phyloP scores from a whole-genome alignment of 345 rosid species.

The Euclidium syriacum region DNA sequence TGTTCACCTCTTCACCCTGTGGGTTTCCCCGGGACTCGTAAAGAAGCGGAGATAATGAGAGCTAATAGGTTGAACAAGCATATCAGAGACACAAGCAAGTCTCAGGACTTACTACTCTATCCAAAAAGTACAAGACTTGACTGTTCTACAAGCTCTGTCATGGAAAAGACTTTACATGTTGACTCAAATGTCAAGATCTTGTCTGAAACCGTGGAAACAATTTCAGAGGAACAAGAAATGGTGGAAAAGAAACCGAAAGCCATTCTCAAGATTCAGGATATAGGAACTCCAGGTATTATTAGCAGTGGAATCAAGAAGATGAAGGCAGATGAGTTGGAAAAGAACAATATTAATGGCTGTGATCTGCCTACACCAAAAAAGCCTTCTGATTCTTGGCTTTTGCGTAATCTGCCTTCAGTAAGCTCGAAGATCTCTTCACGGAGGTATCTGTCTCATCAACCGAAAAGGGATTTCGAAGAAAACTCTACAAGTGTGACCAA shows the following conservation, averaged over 20 bases:
- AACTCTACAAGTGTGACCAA: conserved; percentile 40
- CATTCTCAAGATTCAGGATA: conserved; percentile 21
- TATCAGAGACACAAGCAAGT: conserved; percentile 33
- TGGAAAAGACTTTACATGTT: conserved; percentile 60
- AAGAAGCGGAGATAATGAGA: conserved; percentile 50
- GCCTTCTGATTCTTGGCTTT: conserved; percentile 96
- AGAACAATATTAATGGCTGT: conserved; percentile 12
- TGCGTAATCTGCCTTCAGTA: conserved; percentile 63
- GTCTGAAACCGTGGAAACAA: background rate
- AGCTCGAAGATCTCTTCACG: conserved; percentile 39
- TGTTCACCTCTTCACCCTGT: conserved; percentile 53
- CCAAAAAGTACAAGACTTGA: conserved; percentile 33
- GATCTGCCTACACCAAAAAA: conserved; percentile 48
- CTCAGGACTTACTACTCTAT: conserved; percentile 44
- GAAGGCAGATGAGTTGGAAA: conserved; percentile 25
- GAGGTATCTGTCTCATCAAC: conserved; percentile 27
- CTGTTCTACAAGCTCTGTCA: conserved; percentile 38
- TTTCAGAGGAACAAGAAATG: conserved; percentile 21
- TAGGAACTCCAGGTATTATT: conserved; percentile 11
- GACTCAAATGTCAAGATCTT: conserved; percentile 39
- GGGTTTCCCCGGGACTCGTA: conserved; percentile 51
- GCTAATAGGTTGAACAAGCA: conserved; percentile 39
- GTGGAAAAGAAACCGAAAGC: conserved; percentile 18
- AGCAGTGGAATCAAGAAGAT: conserved; percentile 15
- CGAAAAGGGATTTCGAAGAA: conserved; percentile 37